Conservation (phyloP, 2,329 filamentous ascomycete species). For the Cadophora sp. region DNA sequence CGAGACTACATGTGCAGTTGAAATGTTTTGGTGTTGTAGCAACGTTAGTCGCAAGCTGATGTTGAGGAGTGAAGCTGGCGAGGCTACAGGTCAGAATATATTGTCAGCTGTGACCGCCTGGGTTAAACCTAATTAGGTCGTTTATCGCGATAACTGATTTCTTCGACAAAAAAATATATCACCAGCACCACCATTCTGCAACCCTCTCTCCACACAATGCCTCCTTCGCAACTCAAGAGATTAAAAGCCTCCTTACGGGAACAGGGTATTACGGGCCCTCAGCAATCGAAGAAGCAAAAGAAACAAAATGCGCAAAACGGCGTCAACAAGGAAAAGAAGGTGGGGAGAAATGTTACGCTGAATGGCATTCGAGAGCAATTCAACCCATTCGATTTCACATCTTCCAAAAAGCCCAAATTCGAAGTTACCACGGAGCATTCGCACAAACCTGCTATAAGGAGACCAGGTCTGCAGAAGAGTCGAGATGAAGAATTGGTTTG, state of each 20-base stretch:
- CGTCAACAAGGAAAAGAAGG: conserved; percentile 72
- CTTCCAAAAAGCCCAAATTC: conserved; percentile 81
- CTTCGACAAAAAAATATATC: conserved; percentile 30
- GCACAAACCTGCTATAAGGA: conserved; percentile 66
- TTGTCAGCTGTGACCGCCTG: conserved; percentile 10
- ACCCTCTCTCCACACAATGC: conserved; percentile 63
- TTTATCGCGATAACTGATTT: conserved; percentile 36
- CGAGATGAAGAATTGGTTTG: conserved; percentile 82
- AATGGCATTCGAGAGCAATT: conserved; percentile 92
- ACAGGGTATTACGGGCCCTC: conserved; percentile 87
- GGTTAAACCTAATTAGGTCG: conserved; percentile 16
- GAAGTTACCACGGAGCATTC: conserved; percentile 67
- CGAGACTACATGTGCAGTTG: conserved; percentile 34
- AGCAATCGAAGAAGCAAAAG: conserved; percentile 95
- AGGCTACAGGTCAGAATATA: neutral
- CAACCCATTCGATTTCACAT: conserved; percentile 96
- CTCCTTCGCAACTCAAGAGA: conserved; percentile 94
- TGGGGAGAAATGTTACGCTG: conserved; percentile 78
- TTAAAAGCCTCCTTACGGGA: conserved; percentile 90
- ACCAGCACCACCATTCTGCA: conserved; percentile 22
- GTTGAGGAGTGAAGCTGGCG: neutral
- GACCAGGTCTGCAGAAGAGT: conserved; percentile 85
- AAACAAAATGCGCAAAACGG: conserved; percentile 74
- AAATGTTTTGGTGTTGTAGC: neutral
- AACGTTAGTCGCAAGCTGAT: neutral